phyloP scores from a whole-genome alignment of 169 alveolate species.

The Plasmodium gallinaceum region DNA sequence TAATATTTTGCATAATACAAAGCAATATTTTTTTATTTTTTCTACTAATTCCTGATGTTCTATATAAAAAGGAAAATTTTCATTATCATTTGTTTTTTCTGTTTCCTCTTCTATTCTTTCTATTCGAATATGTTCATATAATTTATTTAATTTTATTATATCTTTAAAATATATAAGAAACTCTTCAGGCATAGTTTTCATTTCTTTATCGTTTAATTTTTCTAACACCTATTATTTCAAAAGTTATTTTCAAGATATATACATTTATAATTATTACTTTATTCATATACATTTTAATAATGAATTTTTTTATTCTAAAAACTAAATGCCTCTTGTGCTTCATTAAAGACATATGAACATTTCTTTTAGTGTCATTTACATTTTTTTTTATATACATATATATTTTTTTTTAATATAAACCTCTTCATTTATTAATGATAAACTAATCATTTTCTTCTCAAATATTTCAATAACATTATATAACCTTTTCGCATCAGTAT shows the following conservation, averaged over 20 bases:
- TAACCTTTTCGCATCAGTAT: constrained; percentile 44
- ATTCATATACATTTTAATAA: neutral
- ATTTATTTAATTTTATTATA: constrained; percentile 59
- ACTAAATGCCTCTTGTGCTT: neutral
- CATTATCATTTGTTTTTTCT: constrained; percentile 1
- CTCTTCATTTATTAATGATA: constrained; percentile 71
- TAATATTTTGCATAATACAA: constrained; percentile 27
- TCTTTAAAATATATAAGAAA: constrained; percentile 46
- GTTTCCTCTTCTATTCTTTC: neutral
- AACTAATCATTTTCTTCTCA: constrained; percentile 39
- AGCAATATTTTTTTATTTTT: constrained; percentile 64
- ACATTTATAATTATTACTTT: neutral
- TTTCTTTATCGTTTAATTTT: constrained; percentile 30
- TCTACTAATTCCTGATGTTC: constrained; percentile 52
- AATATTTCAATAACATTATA: constrained; percentile 48
- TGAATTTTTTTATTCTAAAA: neutral
- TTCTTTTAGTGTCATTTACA: neutral
- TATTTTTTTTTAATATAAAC: constrained; percentile 5
- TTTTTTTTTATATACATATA: neutral
- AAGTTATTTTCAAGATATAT: neutral
- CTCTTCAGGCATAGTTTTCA: constrained; percentile 19
- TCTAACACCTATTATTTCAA: constrained; percentile 42
- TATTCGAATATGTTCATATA: constrained; percentile 55
- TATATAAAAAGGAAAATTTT: neutral
- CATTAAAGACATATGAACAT: neutral